Conservation (phyloP, 331 rosid genomes). For the Ulmus americana region DNA sequence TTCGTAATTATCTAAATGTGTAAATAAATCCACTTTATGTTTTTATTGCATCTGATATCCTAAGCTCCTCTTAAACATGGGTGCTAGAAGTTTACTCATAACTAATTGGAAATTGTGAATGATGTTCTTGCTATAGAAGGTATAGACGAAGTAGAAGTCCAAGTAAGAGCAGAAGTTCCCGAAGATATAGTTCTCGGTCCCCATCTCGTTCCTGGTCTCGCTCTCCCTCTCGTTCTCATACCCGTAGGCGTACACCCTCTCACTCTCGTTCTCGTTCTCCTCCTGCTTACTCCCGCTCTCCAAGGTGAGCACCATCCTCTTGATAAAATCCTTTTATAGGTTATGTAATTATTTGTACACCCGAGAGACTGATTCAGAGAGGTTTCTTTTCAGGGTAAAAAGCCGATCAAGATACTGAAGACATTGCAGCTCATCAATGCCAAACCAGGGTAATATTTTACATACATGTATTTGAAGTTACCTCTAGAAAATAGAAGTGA, state of each 20-base stretch:
- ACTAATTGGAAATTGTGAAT: background rate
- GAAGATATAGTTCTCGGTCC: constrained; percentile 57
- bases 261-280: constrained; percentile 18
- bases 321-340: too few species aligned
- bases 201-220: constrained; percentile 39
- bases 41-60: background rate
- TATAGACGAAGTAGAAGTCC: constrained; percentile 70
- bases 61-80: background rate
- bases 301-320: constrained; percentile 42
- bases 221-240: constrained; percentile 27
- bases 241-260: constrained; percentile 31
- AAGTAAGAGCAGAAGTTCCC: constrained; percentile 67
- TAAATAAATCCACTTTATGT: background rate
- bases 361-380: constrained; percentile 25
- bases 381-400: constrained; percentile 52
- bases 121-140: constrained; percentile 45
- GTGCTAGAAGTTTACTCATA: background rate
- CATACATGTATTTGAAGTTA: background rate
- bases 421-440: constrained; percentile 1
- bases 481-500: background rate
- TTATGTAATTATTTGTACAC: background rate
- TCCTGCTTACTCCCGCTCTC: constrained; percentile 45
- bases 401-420: constrained; percentile 61
- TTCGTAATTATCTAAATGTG: background rate
- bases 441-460: background rate